Evolutionary conservation across 768 basidiomycete genomes (phyloP).

Genomic region (Pleurotus tuoliensis): DNA sequence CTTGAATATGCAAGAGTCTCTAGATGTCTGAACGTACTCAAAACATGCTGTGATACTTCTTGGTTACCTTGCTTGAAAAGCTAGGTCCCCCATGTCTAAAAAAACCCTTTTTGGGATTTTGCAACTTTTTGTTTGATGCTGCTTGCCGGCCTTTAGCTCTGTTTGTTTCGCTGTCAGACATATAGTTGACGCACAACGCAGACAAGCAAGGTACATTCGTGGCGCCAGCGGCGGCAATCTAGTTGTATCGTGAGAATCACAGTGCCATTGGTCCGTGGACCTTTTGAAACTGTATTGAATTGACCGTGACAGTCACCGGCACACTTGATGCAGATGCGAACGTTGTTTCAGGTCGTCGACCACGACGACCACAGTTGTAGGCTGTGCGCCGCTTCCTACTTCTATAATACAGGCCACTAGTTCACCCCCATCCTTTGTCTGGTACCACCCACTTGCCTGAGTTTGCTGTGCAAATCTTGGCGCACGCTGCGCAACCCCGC

Average conservation of each 20-base stretch:
- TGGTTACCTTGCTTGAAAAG: too few relatives aligned
- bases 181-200: too few relatives aligned
- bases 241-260: not conserved
- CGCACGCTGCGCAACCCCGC: too few relatives aligned
- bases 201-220: too few relatives aligned
- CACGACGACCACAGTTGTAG: slow-evolving; percentile 5
- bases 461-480: slow-evolving; percentile 6
- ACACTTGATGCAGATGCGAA: not conserved
- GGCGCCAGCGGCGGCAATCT: too few relatives aligned
- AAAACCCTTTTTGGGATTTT: too few relatives aligned
- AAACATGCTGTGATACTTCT: not conserved
- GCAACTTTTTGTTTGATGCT: too few relatives aligned
- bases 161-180: too few relatives aligned
- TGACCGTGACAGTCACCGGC: not conserved
- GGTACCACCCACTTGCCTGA: not conserved
- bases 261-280: not conserved
- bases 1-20: slow-evolving; percentile 63
- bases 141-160: too few relatives aligned
- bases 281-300: not conserved
- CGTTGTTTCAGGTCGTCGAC: not conserved
- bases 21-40: not conserved
- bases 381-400: slow-evolving; percentile 1
- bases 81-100: too few relatives aligned
- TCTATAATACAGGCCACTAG: not conserved
- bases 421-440: not conserved